phyloP scores from a whole-genome alignment of 108 stramenopile genomes.

The Asterionellopsis glacialis region DNA sequence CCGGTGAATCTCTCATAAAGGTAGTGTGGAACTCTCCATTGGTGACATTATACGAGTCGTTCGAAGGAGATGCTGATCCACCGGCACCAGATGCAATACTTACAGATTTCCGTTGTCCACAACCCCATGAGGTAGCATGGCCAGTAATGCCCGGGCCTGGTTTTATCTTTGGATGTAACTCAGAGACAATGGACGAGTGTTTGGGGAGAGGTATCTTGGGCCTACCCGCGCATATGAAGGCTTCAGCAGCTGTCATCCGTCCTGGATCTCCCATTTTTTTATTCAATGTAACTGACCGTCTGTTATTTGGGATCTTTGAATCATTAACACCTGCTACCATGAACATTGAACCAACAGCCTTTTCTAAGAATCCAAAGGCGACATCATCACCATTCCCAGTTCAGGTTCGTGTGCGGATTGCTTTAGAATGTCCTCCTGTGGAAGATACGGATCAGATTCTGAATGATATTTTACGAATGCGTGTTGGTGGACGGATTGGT shows the following conservation, averaged over 20 bases:
- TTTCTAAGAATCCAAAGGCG: slow-evolving; percentile 85
- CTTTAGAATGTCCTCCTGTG: slow-evolving; percentile 83
- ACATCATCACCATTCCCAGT: slow-evolving; percentile 82
- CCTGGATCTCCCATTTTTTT: slow-evolving; percentile 82
- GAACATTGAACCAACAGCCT: slow-evolving; percentile 83
- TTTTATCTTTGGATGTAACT: slow-evolving; percentile 79
- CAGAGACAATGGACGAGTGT: slow-evolving; percentile 87
- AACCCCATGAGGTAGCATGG: slow-evolving; percentile 66
- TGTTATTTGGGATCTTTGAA: slow-evolving; percentile 89
- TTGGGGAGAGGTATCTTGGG: slow-evolving; percentile 85
- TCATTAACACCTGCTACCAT: slow-evolving; percentile 67
- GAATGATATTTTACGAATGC: slow-evolving; percentile 74
- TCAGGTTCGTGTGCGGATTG: slow-evolving; percentile 75
- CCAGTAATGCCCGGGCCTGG: slow-evolving; percentile 79
- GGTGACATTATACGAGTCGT: slow-evolving; percentile 78
- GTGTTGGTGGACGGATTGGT: slow-evolving; percentile 78
- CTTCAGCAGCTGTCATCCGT: slow-evolving; percentile 62
- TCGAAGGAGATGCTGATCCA: slow-evolving; percentile 58
- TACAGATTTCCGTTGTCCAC: slow-evolving; percentile 72
- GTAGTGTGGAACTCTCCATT: slow-evolving; percentile 85
- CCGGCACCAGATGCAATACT: slow-evolving; percentile 63
- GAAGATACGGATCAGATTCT: slow-evolving; percentile 80
- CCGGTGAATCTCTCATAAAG: slow-evolving; percentile 84
- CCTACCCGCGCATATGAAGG: slow-evolving; percentile 84
- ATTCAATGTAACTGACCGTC: slow-evolving; percentile 80